A percentile compares a stretch with the other conserved stretches of the same genome.
These are phyloP conservation scores for Neofusicoccum umdonicola DNA, from an alignment of 2,329 filamentous ascomycete species.

Conservation along the genomic window DNA sequence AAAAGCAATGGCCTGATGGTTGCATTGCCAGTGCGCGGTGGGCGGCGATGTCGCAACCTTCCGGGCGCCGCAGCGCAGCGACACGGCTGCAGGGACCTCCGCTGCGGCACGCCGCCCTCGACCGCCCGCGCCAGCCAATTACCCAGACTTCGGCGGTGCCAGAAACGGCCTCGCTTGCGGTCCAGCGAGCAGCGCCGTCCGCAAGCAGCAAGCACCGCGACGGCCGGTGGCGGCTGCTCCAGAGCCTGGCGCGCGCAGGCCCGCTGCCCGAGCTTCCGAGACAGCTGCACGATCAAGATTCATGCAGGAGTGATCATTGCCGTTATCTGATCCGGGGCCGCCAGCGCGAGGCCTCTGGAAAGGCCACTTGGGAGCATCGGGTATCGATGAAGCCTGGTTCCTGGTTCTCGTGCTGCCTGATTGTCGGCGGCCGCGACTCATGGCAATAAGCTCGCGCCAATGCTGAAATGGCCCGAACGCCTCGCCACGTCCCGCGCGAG, in stretches of 20 bases:
- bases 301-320: not conserved
- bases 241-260: not conserved
- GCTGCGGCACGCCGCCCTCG: not conserved
- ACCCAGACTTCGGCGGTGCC: constrained; percentile 3
- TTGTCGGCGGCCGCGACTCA: constrained; percentile 13
- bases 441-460: constrained; percentile 18
- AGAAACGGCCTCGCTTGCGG: not conserved
- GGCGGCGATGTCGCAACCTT: constrained; percentile 2
- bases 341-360: not conserved
- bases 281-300: constrained; percentile 12
- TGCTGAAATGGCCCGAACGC: constrained; percentile 17
- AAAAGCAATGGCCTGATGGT: constrained; percentile 7
- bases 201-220: not conserved
- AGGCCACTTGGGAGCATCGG: constrained; percentile 6
- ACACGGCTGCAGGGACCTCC: not conserved
- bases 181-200: not conserved
- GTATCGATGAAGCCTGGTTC: constrained; percentile 17
- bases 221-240: not conserved
- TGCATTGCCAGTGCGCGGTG: not conserved
- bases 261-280: constrained; percentile 6
- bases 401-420: constrained; percentile 16
- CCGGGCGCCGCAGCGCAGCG: not conserved
- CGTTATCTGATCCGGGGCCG: constrained; percentile 1
- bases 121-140: not conserved
- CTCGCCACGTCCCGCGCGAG: constrained; percentile 17